Base-by-base conservation (phyloP, 2,329 filamentous ascomycete species). In the Ceratocystis albifundus region DNA sequence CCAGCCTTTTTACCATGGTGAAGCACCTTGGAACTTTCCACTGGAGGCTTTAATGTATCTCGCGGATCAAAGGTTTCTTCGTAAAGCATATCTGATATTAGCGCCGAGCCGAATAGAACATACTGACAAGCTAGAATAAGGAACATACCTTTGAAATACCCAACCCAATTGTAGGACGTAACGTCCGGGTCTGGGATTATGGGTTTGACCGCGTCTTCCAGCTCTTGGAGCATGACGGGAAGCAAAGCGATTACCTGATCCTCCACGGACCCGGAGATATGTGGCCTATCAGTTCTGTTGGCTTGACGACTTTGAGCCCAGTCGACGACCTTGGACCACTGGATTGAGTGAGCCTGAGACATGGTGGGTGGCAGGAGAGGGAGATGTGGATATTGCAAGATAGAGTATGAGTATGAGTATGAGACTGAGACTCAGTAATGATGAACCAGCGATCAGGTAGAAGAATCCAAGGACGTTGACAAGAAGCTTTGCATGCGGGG, bases 251-350 rank as follows among this genome's bases (percentile, higher is more conserved):
- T 1, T 3, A 68, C 41, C 15, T 61, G n/a, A 4, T 53, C 41
- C 25, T 68, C 66, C 45, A 5, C 22, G n/a, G 46, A 12, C n/a
- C 57, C 25, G 4, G 57, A 17, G 12, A 25, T 12, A 12, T 30
- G 20, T 20, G 44, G 20, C 17, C 6, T 59, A 25, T 17, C 7
- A 15, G 22, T 1, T 25, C 30, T 25, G 5, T 50, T 32, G 22
- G 15, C 4, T 59, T 48, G 20, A 32, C 44, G 66, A 8, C 30
- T 20, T 10, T 48, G 57, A 8, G 64, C 66, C 66, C 66, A 68
- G n/a, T 64, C 30, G 8, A 64, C 20, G 30, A 68, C 22, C 7
- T 66, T 53, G 20, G 46, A 28, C 66, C 66, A 67, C 17, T 46
- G 46, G 22, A 64, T 36, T n/a, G 25, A 1, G 2, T 28, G 20